Evolutionary conservation across 306 rosid species (phyloP).

Genomic region (Erythrophleum fordii): DNA sequence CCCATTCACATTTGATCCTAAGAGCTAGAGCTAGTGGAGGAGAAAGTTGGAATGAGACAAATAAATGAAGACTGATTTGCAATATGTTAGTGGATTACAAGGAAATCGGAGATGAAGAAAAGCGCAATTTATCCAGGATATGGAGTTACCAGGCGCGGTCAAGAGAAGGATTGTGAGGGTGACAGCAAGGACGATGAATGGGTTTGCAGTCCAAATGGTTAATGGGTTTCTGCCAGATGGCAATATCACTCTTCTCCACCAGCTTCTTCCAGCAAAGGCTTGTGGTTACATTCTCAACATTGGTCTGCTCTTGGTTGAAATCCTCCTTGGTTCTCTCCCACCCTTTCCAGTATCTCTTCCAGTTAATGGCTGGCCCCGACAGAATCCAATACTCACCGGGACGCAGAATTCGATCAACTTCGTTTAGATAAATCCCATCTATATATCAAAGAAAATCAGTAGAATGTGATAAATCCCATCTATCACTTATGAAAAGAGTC

Average conservation of each 20-base stretch:
- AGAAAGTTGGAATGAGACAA: too few species aligned
- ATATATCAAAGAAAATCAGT: not conserved
- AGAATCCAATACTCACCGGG: conserved; percentile 88
- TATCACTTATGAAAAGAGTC: too few species aligned
- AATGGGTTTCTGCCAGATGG: conserved; percentile 81
- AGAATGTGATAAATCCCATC: too few species aligned
- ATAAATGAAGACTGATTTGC: too few species aligned
- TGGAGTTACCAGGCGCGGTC: conserved; percentile 64
- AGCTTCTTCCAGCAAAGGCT: conserved; percentile 81
- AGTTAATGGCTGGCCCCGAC: conserved; percentile 77
- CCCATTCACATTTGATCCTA: too few species aligned
- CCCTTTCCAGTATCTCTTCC: conserved; percentile 71
- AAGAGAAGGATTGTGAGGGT: conserved; percentile 38
- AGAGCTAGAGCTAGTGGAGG: too few species aligned
- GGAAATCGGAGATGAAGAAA: too few species aligned
- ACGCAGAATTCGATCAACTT: conserved; percentile 72
- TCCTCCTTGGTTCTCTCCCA: conserved; percentile 82
- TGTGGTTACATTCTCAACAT: conserved; percentile 65
- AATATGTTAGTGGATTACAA: too few species aligned
- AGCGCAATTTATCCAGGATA: too few species aligned
- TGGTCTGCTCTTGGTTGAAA: conserved; percentile 63
- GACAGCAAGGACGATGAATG: conserved; percentile 54
- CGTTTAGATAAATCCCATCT: conserved; percentile 70
- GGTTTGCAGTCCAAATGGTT: conserved; percentile 67
- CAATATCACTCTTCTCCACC: conserved; percentile 65